Conservation (phyloP, 371 early-diverging fungal genomes). For the Dinochytrium kinnereticum region DNA sequence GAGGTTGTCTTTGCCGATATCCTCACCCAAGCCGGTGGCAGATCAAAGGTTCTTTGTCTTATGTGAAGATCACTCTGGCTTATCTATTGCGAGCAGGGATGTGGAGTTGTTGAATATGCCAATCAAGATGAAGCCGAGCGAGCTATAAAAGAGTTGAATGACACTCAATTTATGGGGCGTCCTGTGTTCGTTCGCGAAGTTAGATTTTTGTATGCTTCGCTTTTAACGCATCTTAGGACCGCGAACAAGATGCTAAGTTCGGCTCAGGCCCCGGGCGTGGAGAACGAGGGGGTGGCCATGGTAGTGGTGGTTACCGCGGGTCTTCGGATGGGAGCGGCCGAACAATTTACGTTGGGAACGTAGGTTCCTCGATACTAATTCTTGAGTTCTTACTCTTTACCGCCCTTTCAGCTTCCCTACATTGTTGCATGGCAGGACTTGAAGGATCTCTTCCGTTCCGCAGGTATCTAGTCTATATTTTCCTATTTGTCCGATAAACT, state of each 20-base stretch:
- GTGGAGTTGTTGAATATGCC: slow-evolving; percentile 80
- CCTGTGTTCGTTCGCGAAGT: slow-evolving; percentile 78
- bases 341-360: slow-evolving; percentile 35
- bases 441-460: slow-evolving; percentile 76
- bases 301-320: slow-evolving; percentile 24
- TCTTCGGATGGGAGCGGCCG: slow-evolving; percentile 16
- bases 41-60: slow-evolving; percentile 63
- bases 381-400: slow-evolving; percentile 33
- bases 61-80: slow-evolving; percentile 35
- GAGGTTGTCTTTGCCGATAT: slow-evolving; percentile 74
- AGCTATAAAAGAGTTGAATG: slow-evolving; percentile 77
- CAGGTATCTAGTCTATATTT: slow-evolving; percentile 49
- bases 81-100: slow-evolving; percentile 44
- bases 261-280: slow-evolving; percentile 39
- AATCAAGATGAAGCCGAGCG: slow-evolving; percentile 78
- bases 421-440: slow-evolving; percentile 77
- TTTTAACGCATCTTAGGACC: slow-evolving; percentile 28
- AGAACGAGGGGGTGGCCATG: slow-evolving; percentile 13
- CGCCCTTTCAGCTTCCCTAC: slow-evolving; percentile 75
- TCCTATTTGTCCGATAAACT: background rate
- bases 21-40: slow-evolving; percentile 62
- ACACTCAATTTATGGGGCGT: slow-evolving; percentile 76
- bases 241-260: slow-evolving; percentile 46
- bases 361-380: too few relatives aligned
- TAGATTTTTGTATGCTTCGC: background rate